Evolutionary conservation across 75 land plant genomes (phyloP).

Genomic region (Pseudotsuga menziesii): DNA sequence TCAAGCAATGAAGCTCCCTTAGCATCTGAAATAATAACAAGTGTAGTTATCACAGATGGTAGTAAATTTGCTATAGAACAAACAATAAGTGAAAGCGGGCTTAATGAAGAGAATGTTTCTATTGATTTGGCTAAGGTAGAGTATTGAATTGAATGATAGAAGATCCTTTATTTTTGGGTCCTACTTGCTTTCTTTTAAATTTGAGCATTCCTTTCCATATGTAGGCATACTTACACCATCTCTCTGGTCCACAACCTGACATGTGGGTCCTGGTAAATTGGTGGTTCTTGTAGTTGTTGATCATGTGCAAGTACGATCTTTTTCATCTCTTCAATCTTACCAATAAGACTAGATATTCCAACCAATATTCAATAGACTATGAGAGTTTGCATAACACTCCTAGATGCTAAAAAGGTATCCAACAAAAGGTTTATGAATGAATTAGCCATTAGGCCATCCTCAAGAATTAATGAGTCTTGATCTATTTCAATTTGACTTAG

Average conservation of each 20-base stretch:
- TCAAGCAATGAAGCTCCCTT: not conserved
- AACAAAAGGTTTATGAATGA: no score
- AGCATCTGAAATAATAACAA: not conserved
- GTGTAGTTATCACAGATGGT: not conserved
- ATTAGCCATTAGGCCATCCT: no score
- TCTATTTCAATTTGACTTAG: no score
- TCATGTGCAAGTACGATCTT: constrained; percentile 71
- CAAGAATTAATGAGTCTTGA: no score
- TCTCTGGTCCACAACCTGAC: constrained; percentile 47
- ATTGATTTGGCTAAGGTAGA: not conserved
- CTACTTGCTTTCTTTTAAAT: not conserved
- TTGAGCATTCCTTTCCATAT: constrained; percentile 27
- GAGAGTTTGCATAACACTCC: no score
- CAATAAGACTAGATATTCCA: no score
- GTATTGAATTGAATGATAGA: no score
- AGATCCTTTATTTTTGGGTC: no score
- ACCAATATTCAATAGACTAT: no score
- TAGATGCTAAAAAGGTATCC: no score
- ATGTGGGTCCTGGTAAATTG: constrained; percentile 59
- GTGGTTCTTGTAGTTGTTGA: constrained; percentile 84
- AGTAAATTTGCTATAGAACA: constrained; percentile 8
- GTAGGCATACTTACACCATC: constrained; percentile 75
- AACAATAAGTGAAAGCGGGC: constrained; percentile 18
- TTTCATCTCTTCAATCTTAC: constrained; percentile 89
- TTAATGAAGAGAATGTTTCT: constrained; percentile 9